Conservation (phyloP, 1,284 basidiomycete genomes). For the Papiliotrema flavescens region DNA sequence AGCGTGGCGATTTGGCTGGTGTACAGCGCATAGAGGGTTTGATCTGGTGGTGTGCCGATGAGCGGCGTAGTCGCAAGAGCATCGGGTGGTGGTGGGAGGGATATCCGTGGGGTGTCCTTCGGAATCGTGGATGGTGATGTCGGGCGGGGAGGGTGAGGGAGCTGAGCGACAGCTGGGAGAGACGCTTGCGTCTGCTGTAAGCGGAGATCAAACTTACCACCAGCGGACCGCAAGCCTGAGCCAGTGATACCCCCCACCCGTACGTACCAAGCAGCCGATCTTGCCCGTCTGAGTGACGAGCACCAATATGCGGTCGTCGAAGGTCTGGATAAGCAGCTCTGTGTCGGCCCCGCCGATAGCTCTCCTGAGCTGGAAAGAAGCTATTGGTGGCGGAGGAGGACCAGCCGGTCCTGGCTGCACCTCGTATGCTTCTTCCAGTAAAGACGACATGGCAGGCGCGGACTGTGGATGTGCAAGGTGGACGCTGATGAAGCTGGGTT, state of each 20-base stretch:
- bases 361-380: slow-evolving; percentile 51
- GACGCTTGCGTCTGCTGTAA: slow-evolving; percentile 69
- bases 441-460: slow-evolving; percentile 22
- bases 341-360: slow-evolving; percentile 60
- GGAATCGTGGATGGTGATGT: slow-evolving; percentile 55
- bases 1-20: slow-evolving; percentile 80
- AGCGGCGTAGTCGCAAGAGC: slow-evolving; percentile 70
- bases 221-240: too few species aligned
- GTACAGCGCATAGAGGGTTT: slow-evolving; percentile 75
- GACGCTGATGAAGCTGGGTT: not conserved
- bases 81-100: slow-evolving; percentile 65
- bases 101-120: slow-evolving; percentile 55
- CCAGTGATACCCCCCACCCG: too few species aligned
- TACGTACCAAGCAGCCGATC: slow-evolving; percentile 74
- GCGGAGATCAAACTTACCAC: not conserved
- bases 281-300: slow-evolving; percentile 79
- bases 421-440: slow-evolving; percentile 31
- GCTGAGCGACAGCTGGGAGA: slow-evolving; percentile 62
- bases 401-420: not conserved
- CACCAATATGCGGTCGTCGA: slow-evolving; percentile 72
- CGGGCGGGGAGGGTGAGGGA: slow-evolving; percentile 50
- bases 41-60: slow-evolving; percentile 62
- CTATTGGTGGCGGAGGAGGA: slow-evolving; percentile 22
- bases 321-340: slow-evolving; percentile 71
- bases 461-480: not conserved